A percentile compares a stretch with the other conserved stretches of the same genome.
Evolutionary conservation across 1,139 yeast species (phyloP).

Genomic region (Yamadazyma friedrichii): DNA sequence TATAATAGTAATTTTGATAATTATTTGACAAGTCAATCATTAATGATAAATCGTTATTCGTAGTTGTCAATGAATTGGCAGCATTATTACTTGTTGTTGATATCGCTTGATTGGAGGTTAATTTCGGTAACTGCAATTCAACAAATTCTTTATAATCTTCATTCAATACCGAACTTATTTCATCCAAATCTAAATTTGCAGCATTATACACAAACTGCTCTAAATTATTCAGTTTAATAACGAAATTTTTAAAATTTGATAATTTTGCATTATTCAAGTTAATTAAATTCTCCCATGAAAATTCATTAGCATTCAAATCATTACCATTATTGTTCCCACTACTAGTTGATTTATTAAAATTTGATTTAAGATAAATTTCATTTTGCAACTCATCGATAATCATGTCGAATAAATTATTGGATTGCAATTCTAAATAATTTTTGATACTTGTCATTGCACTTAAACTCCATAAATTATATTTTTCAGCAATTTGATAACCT

Average conservation of each 20-base stretch:
- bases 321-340: constrained; percentile 6
- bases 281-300: constrained; percentile 30
- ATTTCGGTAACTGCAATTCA: constrained; percentile 28
- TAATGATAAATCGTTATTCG: constrained; percentile 9
- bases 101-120: constrained; percentile 9
- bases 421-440: constrained; percentile 60
- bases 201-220: constrained; percentile 58
- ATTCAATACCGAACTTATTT: constrained; percentile 49
- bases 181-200: constrained; percentile 56
- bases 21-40: constrained; percentile 15
- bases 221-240: constrained; percentile 42
- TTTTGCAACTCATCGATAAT: constrained; percentile 74
- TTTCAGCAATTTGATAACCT: constrained; percentile 57
- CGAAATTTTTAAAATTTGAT: constrained; percentile 35
- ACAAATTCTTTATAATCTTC: constrained; percentile 21
- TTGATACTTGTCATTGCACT: constrained; percentile 59
- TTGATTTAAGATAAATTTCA: constrained; percentile 62
- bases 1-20: constrained; percentile 33
- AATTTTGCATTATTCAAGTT: constrained; percentile 32
- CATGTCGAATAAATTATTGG: constrained; percentile 64
- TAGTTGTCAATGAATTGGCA: constrained; percentile 1
- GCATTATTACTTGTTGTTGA: constrained; percentile 1
- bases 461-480: constrained; percentile 60
- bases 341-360: constrained; percentile 8
- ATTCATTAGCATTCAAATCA: constrained; percentile 8